Base-by-base conservation (phyloP, 495 filamentous ascomycete species). In the Hypoxylon lenormandii region DNA sequence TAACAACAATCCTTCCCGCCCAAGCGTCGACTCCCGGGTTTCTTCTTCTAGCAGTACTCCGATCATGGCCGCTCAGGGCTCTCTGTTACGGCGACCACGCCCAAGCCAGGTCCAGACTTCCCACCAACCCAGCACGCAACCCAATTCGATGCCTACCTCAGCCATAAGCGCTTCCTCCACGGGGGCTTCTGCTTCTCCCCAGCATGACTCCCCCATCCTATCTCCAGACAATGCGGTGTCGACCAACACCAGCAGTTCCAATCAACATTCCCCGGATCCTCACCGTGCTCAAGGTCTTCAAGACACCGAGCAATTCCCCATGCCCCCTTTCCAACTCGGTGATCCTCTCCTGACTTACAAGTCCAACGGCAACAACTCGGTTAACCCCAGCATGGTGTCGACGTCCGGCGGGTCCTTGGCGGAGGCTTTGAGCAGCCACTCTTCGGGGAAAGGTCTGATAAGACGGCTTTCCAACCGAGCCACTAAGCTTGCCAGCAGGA, bases 391-490 rank as follows among this genome's bases (percentile, higher is more conserved):
- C 52, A 57, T 66, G 23, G 72, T 64, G 48, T 72, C 64, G 37
- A 64, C 80, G 19, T 50, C 72, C 43, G 70, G 75, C 11, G 75
- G 76, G 21, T 74, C 79, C 30, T 80, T 81, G 80, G 71, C 70
- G 22, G 79, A 82, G 28, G 75, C 70, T 47, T 49, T 77, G 40
- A 77, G 68, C 54, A 66, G 74, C 55, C 61, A 62, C 58, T 79
- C 64, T 12, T 60, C 64, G 13, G 59, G 68, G n/a, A 72, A 69
- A 61, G 65, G 75, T 58, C 58, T 84, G 13, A 80, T 83, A 36
- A 77, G 82, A 26, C 81, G 82, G n/a, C 72, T 82, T 19, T 84
- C 82, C 16, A 82, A 79, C 50, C 73, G 74, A 4, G 72, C 79
- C 5, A 71, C 72, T 52, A 81, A 73, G 58, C 71, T 82, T 49